phyloP scores from a whole-genome alignment of 352 stramenopile genomes.

The Pythium biforme region DNA sequence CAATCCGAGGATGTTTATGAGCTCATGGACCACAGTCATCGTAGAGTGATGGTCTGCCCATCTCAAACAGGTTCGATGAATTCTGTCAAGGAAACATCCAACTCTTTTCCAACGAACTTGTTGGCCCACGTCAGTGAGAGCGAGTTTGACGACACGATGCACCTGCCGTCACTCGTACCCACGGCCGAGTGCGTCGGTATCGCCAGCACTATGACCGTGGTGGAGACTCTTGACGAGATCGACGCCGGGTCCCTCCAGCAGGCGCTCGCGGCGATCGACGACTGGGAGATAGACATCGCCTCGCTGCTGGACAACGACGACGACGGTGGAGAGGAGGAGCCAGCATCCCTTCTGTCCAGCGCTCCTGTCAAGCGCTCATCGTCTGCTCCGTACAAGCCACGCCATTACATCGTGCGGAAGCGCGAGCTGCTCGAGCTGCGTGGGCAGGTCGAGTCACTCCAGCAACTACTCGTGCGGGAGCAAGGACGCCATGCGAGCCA shows the following conservation, averaged over 20 bases:
- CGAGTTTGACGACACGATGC: no score
- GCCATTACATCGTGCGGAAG: background rate
- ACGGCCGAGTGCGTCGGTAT: background rate
- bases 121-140: no score
- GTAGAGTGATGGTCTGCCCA: constrained; percentile 7
- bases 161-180: background rate
- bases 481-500: background rate
- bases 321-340: no score
- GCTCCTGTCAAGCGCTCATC: background rate
- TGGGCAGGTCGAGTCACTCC: background rate
- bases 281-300: constrained; percentile 3
- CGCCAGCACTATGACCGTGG: background rate
- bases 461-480: background rate
- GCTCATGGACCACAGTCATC: background rate
- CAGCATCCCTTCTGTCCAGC: no score
- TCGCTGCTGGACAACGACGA: background rate
- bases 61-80: no score
- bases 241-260: background rate
- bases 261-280: constrained; percentile 6
- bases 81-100: no score
- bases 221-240: background rate
- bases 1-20: background rate
- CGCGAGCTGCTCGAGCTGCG: background rate
- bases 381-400: background rate
- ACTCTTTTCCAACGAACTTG: no score